Conservation (phyloP, 257 asterid genomes). For the Apocynum venetum region DNA sequence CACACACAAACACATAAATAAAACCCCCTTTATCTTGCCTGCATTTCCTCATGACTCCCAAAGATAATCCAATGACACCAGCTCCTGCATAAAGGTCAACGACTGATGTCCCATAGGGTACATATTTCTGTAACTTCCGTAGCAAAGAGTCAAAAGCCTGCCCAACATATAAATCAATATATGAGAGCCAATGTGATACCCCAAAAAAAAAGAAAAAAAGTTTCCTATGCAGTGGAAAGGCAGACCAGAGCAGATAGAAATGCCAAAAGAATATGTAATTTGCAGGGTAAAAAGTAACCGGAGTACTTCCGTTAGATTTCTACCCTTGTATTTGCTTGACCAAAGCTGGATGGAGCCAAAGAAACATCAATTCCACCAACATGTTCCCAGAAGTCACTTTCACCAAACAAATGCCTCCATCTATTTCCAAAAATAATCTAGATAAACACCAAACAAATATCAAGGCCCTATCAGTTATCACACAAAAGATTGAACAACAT, state of each 20-base stretch:
- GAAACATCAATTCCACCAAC: slow-evolving; percentile 94
- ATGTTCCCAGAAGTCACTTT: slow-evolving; percentile 94
- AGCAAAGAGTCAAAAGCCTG: slow-evolving; percentile 95
- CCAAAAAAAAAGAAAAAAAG: background rate
- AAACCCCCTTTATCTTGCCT: slow-evolving; percentile 31
- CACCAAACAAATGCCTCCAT: slow-evolving; percentile 92
- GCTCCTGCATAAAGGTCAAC: slow-evolving; percentile 97
- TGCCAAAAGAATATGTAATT: background rate
- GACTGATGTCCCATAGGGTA: slow-evolving; percentile 80
- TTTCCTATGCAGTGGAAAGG: slow-evolving; percentile 5
- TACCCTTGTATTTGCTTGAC: slow-evolving; percentile 96
- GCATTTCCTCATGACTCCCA: slow-evolving; percentile 83
- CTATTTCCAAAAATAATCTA: slow-evolving; percentile 88
- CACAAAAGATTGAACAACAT: background rate
- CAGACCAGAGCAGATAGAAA: background rate
- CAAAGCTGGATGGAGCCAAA: slow-evolving; percentile 81
- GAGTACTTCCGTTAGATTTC: slow-evolving; percentile 16
- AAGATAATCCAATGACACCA: slow-evolving; percentile 92
- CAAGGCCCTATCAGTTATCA: background rate
- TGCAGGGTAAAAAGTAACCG: background rate
- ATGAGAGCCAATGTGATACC: background rate
- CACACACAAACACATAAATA: background rate
- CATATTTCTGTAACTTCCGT: slow-evolving; percentile 66
- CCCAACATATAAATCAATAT: slow-evolving; percentile 12
- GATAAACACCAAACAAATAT: slow-evolving; percentile 21